Conservation (phyloP, 1,139 yeast species). For the Pichia kudriavzevii region DNA sequence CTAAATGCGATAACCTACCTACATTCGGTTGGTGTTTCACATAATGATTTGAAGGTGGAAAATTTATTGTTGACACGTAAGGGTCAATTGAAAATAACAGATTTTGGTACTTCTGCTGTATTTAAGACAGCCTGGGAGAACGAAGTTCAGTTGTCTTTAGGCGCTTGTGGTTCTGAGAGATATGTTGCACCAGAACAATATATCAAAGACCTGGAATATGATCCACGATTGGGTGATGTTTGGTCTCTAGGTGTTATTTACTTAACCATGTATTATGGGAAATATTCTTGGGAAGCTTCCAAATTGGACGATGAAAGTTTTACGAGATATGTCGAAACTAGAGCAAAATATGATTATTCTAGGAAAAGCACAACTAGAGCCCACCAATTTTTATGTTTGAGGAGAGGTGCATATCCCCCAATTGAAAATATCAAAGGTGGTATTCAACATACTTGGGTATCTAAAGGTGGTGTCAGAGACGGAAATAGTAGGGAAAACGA, state of each 20-base stretch:
- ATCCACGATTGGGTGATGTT: constrained; percentile 54
- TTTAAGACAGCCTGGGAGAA: constrained; percentile 66
- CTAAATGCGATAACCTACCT: constrained; percentile 57
- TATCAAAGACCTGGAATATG: constrained; percentile 36
- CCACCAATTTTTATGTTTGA: constrained; percentile 26
- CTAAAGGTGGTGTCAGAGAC: constrained; percentile 14
- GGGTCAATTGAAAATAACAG: constrained; percentile 53
- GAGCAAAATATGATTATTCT: constrained; percentile 28
- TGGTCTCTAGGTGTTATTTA: constrained; percentile 66
- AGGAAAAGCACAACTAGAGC: constrained; percentile 17
- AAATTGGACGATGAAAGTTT: constrained; percentile 31
- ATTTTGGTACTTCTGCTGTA: constrained; percentile 75
- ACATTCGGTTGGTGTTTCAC: constrained; percentile 71
- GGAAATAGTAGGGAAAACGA: constrained; percentile 10
- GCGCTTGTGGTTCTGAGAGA: constrained; percentile 71
- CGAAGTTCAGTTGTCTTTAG: constrained; percentile 42
- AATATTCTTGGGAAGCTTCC: constrained; percentile 45
- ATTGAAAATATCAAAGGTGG: constrained; percentile 29
- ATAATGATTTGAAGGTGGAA: constrained; percentile 67
- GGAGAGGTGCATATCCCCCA: constrained; percentile 26
- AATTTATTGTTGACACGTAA: constrained; percentile 45
- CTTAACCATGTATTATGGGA: constrained; percentile 44
- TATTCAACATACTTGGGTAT: constrained; percentile 14
- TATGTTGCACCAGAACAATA: constrained; percentile 72
- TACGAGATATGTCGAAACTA: constrained; percentile 26